These are phyloP conservation scores for Dendrocalamus sinicus DNA, from an alignment of 176 grass and related monocot genomes.

Conservation along the genomic window DNA sequence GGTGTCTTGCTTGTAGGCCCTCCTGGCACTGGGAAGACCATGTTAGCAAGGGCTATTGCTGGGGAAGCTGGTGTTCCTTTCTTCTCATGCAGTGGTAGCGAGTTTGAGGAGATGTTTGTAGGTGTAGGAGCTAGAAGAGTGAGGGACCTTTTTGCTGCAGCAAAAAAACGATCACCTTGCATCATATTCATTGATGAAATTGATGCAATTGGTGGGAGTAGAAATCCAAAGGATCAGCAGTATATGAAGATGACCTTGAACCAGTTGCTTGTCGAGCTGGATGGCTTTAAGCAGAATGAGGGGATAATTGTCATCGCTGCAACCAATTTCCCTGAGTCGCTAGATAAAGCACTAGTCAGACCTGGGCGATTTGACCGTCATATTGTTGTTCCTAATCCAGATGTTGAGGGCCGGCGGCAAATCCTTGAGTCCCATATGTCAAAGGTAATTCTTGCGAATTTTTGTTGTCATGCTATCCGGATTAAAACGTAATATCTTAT, in stretches of 20 bases:
- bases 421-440: slow-evolving; percentile 94
- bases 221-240: slow-evolving; percentile 97
- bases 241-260: slow-evolving; percentile 99
- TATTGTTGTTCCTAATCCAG: slow-evolving; percentile 98
- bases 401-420: slow-evolving; percentile 93
- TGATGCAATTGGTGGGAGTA: slow-evolving; percentile 97
- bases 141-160: slow-evolving; percentile 84
- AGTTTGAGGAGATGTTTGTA: slow-evolving; percentile 99
- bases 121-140: slow-evolving; percentile 96
- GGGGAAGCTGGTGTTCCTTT: slow-evolving; percentile 97
- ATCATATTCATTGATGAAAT: slow-evolving; percentile 99
- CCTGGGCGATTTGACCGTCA: slow-evolving; percentile 97
- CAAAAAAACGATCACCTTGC: slow-evolving; percentile 92
- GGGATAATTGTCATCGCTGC: slow-evolving; percentile 98
- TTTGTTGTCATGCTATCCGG: slow-evolving; percentile 2
- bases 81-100: slow-evolving; percentile 96
- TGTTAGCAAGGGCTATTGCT: slow-evolving; percentile 98
- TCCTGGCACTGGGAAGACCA: slow-evolving; percentile 97
- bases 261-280: slow-evolving; percentile 95
- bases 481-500: slow-evolving; percentile 39
- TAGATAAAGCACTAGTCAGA: slow-evolving; percentile 97
- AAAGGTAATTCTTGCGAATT: slow-evolving; percentile 63
- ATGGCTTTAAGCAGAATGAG: slow-evolving; percentile 99
- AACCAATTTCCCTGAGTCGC: slow-evolving; percentile 92
- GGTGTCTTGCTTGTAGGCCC: slow-evolving; percentile 97